phyloP scores from a whole-genome alignment of 495 filamentous ascomycete genomes.

The Saxispiralis lemnorum region DNA sequence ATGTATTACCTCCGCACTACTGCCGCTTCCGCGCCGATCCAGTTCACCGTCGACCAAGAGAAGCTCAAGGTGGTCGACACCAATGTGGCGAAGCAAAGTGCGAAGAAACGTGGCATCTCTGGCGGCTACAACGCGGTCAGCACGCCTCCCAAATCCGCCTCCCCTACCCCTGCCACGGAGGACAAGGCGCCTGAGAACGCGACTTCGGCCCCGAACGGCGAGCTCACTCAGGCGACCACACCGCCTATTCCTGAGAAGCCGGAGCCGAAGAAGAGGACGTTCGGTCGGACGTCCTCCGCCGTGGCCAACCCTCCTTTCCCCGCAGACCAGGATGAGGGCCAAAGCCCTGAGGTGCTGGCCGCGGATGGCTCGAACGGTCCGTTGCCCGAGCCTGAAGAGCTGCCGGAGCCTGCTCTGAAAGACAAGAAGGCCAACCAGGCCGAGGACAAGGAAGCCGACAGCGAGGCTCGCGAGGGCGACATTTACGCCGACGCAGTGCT shows the following conservation, averaged over 20 bases:
- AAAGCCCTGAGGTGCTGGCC: slow-evolving; percentile 56
- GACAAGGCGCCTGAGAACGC: slow-evolving; percentile 25
- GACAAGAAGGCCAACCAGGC: slow-evolving; percentile 36
- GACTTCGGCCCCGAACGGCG: slow-evolving; percentile 32
- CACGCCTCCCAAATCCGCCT: slow-evolving; percentile 27
- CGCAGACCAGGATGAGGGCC: slow-evolving; percentile 51
- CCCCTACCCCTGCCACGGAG: slow-evolving; percentile 46
- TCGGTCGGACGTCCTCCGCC: slow-evolving; percentile 8
- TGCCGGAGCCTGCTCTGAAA: slow-evolving; percentile 33
- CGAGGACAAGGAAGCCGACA: slow-evolving; percentile 48
- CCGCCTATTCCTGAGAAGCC: slow-evolving; percentile 31
- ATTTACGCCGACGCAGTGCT: slow-evolving; percentile 88
- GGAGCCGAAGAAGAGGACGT: slow-evolving; percentile 26
- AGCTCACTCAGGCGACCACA: slow-evolving; percentile 42
- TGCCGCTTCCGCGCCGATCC: slow-evolving; percentile 89
- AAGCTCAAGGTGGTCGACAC: slow-evolving; percentile 78
- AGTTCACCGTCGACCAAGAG: slow-evolving; percentile 98
- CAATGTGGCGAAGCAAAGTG: slow-evolving; percentile 47
- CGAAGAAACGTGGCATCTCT: slow-evolving; percentile 47
- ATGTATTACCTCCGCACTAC: slow-evolving; percentile 99
- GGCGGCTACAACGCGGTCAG: slow-evolving; percentile 25
- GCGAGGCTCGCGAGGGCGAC: slow-evolving; percentile 56
- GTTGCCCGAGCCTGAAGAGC: slow-evolving; percentile 35
- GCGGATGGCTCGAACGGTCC: slow-evolving; percentile 40
- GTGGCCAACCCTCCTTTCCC: slow-evolving; percentile 37